phyloP scores from a whole-genome alignment of 192 early-diverging fungal genomes.

The Helicostylum pulchrum region DNA sequence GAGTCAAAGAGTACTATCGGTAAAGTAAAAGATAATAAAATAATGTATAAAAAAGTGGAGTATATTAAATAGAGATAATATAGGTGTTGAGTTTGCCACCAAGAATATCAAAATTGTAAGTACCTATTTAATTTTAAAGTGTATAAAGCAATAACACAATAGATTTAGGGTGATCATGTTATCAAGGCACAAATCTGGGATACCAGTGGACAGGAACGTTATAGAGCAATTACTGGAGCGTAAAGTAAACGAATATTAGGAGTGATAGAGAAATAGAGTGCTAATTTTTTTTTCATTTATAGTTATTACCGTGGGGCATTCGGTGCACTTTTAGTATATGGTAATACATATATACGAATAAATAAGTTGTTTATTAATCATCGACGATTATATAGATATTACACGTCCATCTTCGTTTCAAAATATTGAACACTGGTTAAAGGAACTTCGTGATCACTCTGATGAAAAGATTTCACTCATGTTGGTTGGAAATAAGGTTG shows the following conservation, averaged over 20 bases:
- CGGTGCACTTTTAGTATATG: constrained; percentile 90
- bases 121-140: background rate
- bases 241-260: constrained; percentile 17
- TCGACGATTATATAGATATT: constrained; percentile 25
- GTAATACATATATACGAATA: constrained; percentile 29
- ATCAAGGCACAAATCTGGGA: constrained; percentile 63
- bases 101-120: constrained; percentile 41
- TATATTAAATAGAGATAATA: background rate
- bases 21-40: background rate
- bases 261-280: constrained; percentile 1
- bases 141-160: background rate
- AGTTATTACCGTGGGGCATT: constrained; percentile 95
- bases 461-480: constrained; percentile 93
- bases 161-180: constrained; percentile 13
- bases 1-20: constrained; percentile 98
- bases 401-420: constrained; percentile 74
- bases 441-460: constrained; percentile 94
- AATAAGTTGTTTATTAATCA: background rate
- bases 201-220: constrained; percentile 92
- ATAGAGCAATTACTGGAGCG: constrained; percentile 82
- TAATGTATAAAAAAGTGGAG: constrained; percentile 23
- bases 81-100: constrained; percentile 47
- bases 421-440: constrained; percentile 91
- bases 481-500: constrained; percentile 94
- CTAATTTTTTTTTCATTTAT: constrained; percentile 14